These are phyloP conservation scores for Hyaloscypha hepaticicola DNA, from an alignment of 495 filamentous ascomycete genomes.

Conservation along the genomic window DNA sequence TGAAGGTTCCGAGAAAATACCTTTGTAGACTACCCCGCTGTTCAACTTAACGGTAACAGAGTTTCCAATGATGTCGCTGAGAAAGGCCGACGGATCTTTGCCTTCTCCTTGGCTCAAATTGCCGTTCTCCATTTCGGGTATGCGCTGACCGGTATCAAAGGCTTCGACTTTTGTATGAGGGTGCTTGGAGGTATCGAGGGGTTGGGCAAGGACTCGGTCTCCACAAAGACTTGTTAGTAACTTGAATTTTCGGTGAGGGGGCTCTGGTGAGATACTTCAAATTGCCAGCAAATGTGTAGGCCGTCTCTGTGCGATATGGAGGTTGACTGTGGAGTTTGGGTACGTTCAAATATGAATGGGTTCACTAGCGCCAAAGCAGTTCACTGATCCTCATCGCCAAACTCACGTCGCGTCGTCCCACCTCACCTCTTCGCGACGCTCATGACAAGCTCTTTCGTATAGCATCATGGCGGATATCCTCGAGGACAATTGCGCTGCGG, in stretches of 20 bases:
- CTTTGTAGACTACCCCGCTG: constrained; percentile 93
- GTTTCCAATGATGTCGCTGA: constrained; percentile 88
- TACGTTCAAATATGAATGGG: neutral
- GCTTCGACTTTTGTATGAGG: neutral
- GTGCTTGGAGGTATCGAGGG: neutral
- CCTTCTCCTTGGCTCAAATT: constrained; percentile 57
- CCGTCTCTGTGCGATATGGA: neutral
- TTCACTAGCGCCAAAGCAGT: neutral
- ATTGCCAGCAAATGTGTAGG: neutral
- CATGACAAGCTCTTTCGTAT: neutral
- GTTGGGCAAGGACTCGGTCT: neutral
- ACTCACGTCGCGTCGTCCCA: constrained; percentile 14
- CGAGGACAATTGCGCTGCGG: constrained; percentile 18
- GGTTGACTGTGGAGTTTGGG: neutral
- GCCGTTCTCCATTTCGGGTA: constrained; percentile 70
- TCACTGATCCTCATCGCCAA: neutral
- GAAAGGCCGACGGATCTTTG: constrained; percentile 86
- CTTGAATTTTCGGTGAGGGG: neutral
- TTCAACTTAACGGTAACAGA: constrained; percentile 95
- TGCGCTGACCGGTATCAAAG: neutral
- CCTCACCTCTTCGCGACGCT: neutral
- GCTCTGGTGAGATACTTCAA: neutral
- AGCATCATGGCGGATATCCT: constrained; percentile 13
- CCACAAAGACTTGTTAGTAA: neutral
- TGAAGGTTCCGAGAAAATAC: constrained; percentile 43